Evolutionary conservation across 805 yeast genomes (phyloP).

Genomic region (Spathaspora passalidarum): DNA sequence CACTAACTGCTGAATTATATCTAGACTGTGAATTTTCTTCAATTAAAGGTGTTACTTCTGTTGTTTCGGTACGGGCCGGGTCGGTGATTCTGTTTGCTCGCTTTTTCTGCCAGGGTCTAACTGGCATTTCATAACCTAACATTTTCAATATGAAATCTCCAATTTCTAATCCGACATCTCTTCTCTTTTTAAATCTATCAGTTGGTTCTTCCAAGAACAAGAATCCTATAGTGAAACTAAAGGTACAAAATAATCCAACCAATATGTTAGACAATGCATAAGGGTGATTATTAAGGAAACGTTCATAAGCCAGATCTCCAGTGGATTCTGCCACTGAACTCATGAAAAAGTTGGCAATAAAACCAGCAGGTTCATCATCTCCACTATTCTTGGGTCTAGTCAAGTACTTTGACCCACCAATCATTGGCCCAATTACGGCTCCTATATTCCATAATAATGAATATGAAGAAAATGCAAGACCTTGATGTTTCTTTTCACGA

Average conservation of each 20-base stretch:
- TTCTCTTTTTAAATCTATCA: slow-evolving; percentile 7
- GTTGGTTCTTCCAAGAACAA: slow-evolving; percentile 25
- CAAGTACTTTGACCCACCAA: slow-evolving; percentile 38
- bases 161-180: slow-evolving; percentile 15
- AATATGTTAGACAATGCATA: slow-evolving; percentile 23
- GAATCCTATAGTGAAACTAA: slow-evolving; percentile 14
- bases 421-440: slow-evolving; percentile 13
- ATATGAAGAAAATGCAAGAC: slow-evolving; percentile 12
- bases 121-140: background rate
- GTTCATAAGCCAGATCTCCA: slow-evolving; percentile 1
- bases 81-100: background rate
- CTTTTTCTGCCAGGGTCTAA: slow-evolving; percentile 2
- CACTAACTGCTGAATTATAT: background rate
- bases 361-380: background rate
- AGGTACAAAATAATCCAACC: slow-evolving; percentile 15
- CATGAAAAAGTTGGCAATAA: background rate
- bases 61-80: background rate
- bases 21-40: background rate
- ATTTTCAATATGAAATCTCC: slow-evolving; percentile 6
- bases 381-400: slow-evolving; percentile 37
- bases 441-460: slow-evolving; percentile 16
- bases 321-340: background rate
- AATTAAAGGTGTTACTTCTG: slow-evolving; percentile 1
- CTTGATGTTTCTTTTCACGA: slow-evolving; percentile 11
- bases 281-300: slow-evolving; percentile 15